Conservation (phyloP, 768 basidiomycete genomes). For the Lentinula sp. region DNA sequence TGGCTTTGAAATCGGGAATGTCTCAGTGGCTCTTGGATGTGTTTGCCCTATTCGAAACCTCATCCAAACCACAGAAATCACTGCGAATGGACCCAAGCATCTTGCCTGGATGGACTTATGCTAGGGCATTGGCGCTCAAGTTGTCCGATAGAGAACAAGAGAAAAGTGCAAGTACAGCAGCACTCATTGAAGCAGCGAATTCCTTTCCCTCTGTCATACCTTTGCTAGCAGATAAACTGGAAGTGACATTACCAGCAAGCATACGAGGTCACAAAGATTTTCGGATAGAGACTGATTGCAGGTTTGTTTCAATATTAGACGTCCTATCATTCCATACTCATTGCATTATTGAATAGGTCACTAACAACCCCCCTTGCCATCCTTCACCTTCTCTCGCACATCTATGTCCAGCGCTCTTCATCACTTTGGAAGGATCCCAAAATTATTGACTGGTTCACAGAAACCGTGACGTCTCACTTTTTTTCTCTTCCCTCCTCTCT, state of each 20-base stretch:
- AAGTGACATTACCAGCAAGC: conserved; percentile 52
- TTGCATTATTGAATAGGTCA: conserved; percentile 19
- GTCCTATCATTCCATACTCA: conserved; percentile 8
- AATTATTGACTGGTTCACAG: conserved; percentile 61
- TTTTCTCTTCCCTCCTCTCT: conserved; percentile 24
- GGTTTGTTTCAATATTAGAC: conserved; percentile 32
- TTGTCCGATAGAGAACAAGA: conserved; percentile 40
- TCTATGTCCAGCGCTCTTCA: conserved; percentile 77
- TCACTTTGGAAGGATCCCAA: conserved; percentile 77
- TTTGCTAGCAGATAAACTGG: conserved; percentile 81
- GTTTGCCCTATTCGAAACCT: conserved; percentile 40
- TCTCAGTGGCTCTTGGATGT: conserved; percentile 73
- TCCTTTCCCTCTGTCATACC: conserved; percentile 80
- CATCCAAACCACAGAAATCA: conserved; percentile 6
- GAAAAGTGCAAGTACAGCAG: conserved; percentile 54
- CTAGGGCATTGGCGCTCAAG: conserved; percentile 62
- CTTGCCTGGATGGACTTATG: conserved; percentile 76
- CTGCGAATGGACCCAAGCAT: conserved; percentile 43
- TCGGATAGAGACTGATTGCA: conserved; percentile 60
- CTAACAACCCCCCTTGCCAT: conserved; percentile 36
- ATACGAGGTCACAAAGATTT: conserved; percentile 60
- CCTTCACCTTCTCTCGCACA: conserved; percentile 78
- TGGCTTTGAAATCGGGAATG: conserved; percentile 80
- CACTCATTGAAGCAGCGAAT: conserved; percentile 66
- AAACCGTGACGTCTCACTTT: conserved; percentile 43